Base-by-base conservation (phyloP, 805 yeast species). In the Metschnikowia borealis region DNA sequence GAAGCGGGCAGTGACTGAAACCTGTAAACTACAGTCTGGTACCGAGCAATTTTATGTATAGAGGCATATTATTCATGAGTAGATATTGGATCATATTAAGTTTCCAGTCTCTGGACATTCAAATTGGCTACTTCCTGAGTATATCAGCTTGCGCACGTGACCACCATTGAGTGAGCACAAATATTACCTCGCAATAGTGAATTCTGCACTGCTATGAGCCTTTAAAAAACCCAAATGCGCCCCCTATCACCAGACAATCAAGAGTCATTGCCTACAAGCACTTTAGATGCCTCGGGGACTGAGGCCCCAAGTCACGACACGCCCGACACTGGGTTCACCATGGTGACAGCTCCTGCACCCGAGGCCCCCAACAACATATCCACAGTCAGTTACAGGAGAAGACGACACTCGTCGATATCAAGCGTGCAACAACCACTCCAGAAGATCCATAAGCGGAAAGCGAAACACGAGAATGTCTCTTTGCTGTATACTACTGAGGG, bases 361-460 rank as follows among this genome's bases (percentile, higher is more conserved):
- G 14, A 42, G n/a, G n/a, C 18, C 31, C 7, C 31, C 20, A 23
- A 20, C 20, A 20, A 18, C 15, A 5, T n/a, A 7, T 21, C 37
- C 20, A n/a, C 40, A 17, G 11, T 13, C 17, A 38, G 34, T 23
- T 23, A 44, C 44, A 67, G 63, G 34, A 62, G 83, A 42, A 67
- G 79, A 55, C 61, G 79, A 55, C 61, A 78, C 47, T 72, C 78
- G 34, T 60, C 73, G 51, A 62, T 63, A 34, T 66, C 70, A 57
- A 57, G 68, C 50, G 48, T 55, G 20, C 45, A 54, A 6, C 56
- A 43, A 39, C 47, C 58, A 38, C 45, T 59, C 49, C 53, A 52
- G 32, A 64, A 64, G 49, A 54, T 60, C 13, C 69, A 67, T 53
- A 67, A 65, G 50, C 56, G 62, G 52, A 62, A 69, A 58, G 50